These are phyloP conservation scores for Trichoderma asperelloides DNA, from an alignment of 495 filamentous ascomycete species.

Conservation along the genomic window DNA sequence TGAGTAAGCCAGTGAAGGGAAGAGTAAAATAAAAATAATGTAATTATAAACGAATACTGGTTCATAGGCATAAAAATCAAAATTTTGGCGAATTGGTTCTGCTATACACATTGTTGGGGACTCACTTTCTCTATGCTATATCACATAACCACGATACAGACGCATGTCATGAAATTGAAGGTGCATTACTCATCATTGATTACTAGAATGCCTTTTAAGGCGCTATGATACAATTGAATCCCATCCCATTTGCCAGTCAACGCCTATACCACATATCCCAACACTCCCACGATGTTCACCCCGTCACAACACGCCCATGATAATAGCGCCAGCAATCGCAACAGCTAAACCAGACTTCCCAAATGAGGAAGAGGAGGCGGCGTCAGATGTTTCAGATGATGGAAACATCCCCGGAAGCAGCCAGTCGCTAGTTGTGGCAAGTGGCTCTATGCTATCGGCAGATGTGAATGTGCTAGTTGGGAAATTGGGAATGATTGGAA, in stretches of 20 bases:
- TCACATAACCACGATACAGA: background rate
- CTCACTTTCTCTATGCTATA: background rate
- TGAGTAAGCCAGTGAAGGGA: constrained; percentile 25
- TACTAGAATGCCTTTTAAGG: background rate
- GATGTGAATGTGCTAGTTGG: background rate
- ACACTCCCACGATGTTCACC: background rate
- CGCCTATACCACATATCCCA: background rate
- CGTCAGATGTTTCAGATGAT: background rate
- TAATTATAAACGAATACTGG: background rate
- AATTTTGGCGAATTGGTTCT: background rate
- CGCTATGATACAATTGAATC: background rate
- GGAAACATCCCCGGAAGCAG: background rate
- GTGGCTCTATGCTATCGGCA: background rate
- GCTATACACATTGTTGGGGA: background rate
- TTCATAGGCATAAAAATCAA: background rate
- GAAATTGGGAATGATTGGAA: background rate
- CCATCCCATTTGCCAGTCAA: background rate
- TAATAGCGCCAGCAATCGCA: background rate
- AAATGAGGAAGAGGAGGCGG: background rate
- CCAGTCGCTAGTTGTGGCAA: background rate
- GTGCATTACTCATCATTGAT: background rate
- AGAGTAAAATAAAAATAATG: background rate
- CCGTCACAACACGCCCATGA: background rate
- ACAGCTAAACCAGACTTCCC: background rate
- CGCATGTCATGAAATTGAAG: background rate